Evolutionary conservation across 2,329 filamentous ascomycete species (phyloP).

Genomic region (Fusarium goolgardi): DNA sequence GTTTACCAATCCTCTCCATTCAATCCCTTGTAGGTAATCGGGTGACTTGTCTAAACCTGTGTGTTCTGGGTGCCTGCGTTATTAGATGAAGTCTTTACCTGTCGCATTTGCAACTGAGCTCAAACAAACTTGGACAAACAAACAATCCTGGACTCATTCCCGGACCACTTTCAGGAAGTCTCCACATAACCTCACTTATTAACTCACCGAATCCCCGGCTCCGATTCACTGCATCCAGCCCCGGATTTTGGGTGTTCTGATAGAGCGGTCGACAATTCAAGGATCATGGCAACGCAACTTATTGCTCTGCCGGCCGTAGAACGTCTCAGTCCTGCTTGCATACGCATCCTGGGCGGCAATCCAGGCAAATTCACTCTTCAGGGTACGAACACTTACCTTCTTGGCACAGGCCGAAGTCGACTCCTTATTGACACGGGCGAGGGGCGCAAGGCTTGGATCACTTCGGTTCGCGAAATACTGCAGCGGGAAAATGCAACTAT

Average conservation of each 20-base stretch:
- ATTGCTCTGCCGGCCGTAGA: slow-evolving; percentile 77
- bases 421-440: slow-evolving; percentile 93
- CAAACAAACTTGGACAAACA: neutral
- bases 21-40: slow-evolving; percentile 9
- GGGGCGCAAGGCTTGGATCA: slow-evolving; percentile 79
- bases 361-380: slow-evolving; percentile 82
- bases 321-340: slow-evolving; percentile 79
- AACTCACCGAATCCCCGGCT: slow-evolving; percentile 16
- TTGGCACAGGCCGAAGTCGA: slow-evolving; percentile 78
- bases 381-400: slow-evolving; percentile 93
- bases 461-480: slow-evolving; percentile 72
- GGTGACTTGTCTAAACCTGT: slow-evolving; percentile 16
- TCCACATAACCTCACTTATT: slow-evolving; percentile 15
- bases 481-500: slow-evolving; percentile 75
- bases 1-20: slow-evolving; percentile 29
- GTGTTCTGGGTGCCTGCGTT: neutral
- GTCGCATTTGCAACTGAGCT: neutral
- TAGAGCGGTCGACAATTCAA: neutral
- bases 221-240: slow-evolving; percentile 28
- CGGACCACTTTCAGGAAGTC: neutral
- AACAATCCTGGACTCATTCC: neutral
- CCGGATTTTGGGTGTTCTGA: slow-evolving; percentile 11
- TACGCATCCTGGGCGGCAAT: slow-evolving; percentile 90
- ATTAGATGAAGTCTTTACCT: neutral
- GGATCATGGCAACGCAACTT: slow-evolving; percentile 69